These are phyloP conservation scores for Coemansia sp. DNA, from an alignment of 192 early-diverging fungal genomes.

Conservation along the genomic window DNA sequence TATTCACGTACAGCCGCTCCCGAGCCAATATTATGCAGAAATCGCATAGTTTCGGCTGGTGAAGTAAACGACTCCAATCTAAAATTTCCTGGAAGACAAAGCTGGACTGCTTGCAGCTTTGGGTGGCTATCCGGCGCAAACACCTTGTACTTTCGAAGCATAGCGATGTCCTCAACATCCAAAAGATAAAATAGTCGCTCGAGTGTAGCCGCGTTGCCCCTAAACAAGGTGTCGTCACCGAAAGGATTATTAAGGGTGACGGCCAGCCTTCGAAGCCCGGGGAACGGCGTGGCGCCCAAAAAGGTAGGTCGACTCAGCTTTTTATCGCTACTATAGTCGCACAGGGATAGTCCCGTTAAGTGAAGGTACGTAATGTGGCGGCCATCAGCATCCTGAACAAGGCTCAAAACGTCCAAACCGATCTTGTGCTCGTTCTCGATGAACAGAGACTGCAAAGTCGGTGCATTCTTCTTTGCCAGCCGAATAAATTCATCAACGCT, in stretches of 20 bases:
- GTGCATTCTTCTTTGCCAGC: not conserved
- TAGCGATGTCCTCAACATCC: too few species aligned
- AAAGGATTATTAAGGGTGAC: not conserved
- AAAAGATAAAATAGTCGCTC: not conserved
- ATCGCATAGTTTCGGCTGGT: not conserved
- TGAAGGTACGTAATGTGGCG: not conserved
- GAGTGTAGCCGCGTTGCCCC: not conserved
- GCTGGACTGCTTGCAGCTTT: not conserved
- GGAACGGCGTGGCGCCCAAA: not conserved
- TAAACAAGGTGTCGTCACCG: not conserved
- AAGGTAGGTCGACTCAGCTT: not conserved
- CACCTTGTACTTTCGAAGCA: not conserved
- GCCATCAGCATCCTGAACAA: not conserved
- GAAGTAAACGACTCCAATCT: not conserved
- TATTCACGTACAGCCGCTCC: not conserved
- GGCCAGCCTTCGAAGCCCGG: not conserved
- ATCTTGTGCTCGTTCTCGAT: not conserved
- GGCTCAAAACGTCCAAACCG: not conserved
- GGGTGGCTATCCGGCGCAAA: not conserved
- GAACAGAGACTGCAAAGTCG: not conserved
- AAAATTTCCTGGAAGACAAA: not conserved
- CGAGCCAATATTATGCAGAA: not conserved
- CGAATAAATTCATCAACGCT: not conserved
- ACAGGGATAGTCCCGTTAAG: not conserved
- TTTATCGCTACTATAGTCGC: not conserved